Evolutionary conservation across 306 rosid genomes (phyloP).

Genomic region (Delonix regia): DNA sequence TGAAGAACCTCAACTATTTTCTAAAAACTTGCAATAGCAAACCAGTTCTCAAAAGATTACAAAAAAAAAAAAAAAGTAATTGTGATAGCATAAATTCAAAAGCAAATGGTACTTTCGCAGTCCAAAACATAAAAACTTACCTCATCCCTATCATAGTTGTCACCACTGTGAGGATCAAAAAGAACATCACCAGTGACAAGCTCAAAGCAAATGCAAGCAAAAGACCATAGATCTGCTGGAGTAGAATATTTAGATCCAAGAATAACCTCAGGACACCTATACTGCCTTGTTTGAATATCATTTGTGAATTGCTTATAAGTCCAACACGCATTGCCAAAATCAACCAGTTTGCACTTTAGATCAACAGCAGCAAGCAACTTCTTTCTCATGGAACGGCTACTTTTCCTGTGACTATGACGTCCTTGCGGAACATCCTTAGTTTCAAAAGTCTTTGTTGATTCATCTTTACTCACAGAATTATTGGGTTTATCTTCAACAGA

Average conservation of each 20-base stretch:
- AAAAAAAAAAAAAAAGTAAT: background rate
- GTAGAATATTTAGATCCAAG: conserved; percentile 95
- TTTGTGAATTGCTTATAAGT: conserved; percentile 95
- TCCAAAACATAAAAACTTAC: conserved; percentile 45
- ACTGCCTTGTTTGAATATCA: conserved; percentile 97
- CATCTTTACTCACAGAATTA: conserved; percentile 47
- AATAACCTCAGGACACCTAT: conserved; percentile 97
- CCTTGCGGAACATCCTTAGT: conserved; percentile 47
- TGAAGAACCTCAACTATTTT: background rate
- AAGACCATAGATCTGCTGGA: conserved; percentile 93
- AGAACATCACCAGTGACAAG: conserved; percentile 96
- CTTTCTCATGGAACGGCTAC: conserved; percentile 64
- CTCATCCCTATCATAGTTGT: conserved; percentile 97
- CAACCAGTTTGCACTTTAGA: conserved; percentile 91
- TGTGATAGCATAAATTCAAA: conserved; percentile 28
- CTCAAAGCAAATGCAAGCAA: conserved; percentile 97
- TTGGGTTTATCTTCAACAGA: conserved; percentile 48
- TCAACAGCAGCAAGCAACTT: conserved; percentile 70
- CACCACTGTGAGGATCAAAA: conserved; percentile 97
- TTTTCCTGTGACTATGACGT: conserved; percentile 56
- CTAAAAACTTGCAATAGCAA: background rate
- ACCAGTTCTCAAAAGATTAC: background rate
- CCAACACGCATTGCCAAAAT: conserved; percentile 99
- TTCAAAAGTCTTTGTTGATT: conserved; percentile 52
- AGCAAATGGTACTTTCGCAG: conserved; percentile 9